A percentile compares a stretch with the other conserved stretches of the same genome.
Evolutionary conservation across 768 basidiomycete species (phyloP).

Genomic region (Pleurotus eryngii): DNA sequence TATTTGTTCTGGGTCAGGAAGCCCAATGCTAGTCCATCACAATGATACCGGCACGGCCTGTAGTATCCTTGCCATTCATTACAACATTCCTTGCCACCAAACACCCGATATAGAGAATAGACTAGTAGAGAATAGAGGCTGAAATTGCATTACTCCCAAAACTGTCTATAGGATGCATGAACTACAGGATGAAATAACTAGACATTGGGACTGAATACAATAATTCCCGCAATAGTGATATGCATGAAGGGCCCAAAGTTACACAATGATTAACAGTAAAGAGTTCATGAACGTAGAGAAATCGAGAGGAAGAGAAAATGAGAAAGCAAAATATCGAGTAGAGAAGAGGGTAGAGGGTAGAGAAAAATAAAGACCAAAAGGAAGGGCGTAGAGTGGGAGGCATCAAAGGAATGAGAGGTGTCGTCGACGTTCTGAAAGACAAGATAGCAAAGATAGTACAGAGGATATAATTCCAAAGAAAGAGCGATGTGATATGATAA

Average conservation of each 20-base stretch:
- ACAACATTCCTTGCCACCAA: too few species aligned
- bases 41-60: too few species aligned
- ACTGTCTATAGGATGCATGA: too few species aligned
- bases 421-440: background rate
- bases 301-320: background rate
- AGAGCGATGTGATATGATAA: background rate
- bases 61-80: too few species aligned
- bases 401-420: background rate
- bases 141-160: too few species aligned
- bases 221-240: background rate
- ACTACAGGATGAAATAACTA: background rate
- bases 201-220: background rate
- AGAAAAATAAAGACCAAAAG: background rate
- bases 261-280: background rate
- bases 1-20: conserved; percentile 89
- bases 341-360: background rate
- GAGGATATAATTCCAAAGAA: background rate
- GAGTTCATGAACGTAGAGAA: background rate
- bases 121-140: too few species aligned
- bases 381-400: background rate
- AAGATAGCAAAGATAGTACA: conserved; percentile 6
- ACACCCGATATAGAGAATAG: too few species aligned
- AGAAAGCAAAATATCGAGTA: background rate
- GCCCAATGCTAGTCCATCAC: conserved; percentile 28
- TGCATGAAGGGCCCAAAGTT: background rate